Base-by-base conservation (phyloP, 2,329 filamentous ascomycete species). In the Aschersonia sp. region DNA sequence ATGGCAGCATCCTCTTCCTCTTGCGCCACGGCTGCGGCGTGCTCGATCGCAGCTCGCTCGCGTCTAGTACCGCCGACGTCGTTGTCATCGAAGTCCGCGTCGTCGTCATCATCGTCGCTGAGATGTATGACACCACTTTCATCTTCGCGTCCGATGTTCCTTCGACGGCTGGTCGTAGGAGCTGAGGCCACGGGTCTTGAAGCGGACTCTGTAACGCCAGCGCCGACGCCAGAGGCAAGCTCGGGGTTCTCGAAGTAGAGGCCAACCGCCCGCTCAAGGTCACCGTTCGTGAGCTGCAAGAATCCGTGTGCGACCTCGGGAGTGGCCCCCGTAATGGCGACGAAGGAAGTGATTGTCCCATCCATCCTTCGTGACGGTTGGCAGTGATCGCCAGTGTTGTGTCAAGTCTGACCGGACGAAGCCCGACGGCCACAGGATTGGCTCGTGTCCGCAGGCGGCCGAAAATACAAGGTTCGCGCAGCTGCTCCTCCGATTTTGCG, bases 1-100 rank as follows among this genome's bases (percentile, higher is more conserved):
- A 97, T 90, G 42, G 86, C 89, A 46, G 87, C 89, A 58, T 98
- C 92, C 58, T 95, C 88, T 53, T 96, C 89, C 54, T 85, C 78
- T 47, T 80, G 71, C 12, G 75, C 78, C 40, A 72, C 65, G 2
- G 60, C 60, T 4, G 60, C 65, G 1, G 63, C 67, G 29, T 64
- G 62, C 31, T 64, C 64, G 5, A 61, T 63, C 4, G 67, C 66
- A 14, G 68, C 67, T 14, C 66, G 61, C 14, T 64, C 64, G 47
- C 68, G 63, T 48, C 63, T 65, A 33, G 61, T 37, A 22, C 22
- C 58, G 12, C 63, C 59, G 29, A 66, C 60, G 48, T 67, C 63
- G 14, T 30, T 35, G 12, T 39, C 47, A 48, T 68, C 63, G 9
- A 35, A 42, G 12, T 39, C 45, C 39, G 62, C 57, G 39, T 69